Evolutionary conservation across 2,329 filamentous ascomycete genomes (phyloP).

Genomic region (Scedosporium dehoogii): DNA sequence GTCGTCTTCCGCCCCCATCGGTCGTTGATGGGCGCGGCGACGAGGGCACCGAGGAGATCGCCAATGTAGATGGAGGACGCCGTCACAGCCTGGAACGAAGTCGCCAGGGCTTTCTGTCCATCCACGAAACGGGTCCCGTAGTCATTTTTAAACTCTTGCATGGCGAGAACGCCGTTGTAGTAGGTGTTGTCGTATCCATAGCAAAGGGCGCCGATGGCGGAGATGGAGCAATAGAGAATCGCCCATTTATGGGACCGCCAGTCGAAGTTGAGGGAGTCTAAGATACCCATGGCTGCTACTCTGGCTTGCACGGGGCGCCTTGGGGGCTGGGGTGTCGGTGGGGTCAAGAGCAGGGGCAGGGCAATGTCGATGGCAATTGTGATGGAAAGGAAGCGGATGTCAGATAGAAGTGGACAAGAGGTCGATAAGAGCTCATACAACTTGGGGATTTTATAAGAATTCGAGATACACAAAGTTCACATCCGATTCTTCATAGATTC

Average conservation of each 20-base stretch:
- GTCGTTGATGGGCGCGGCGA: conserved; percentile 26
- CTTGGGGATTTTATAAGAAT: no score
- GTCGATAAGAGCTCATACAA: no score
- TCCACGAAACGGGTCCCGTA: conserved; percentile 14
- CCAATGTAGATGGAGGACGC: conserved; percentile 28
- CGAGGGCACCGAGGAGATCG: conserved; percentile 24
- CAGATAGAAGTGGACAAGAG: no score
- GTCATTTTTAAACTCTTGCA: conserved; percentile 18
- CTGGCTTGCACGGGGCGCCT: no score
- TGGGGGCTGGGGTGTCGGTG: no score
- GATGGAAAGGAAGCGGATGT: no score
- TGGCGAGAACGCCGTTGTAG: conserved; percentile 18
- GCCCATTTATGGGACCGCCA: conserved; percentile 12
- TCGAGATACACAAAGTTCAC: no score
- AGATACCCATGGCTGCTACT: background rate
- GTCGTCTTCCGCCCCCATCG: conserved; percentile 22
- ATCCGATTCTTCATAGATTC: no score
- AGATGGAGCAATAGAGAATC: conserved; percentile 20
- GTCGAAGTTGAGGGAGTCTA: background rate
- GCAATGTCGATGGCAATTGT: no score
- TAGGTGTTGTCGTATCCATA: conserved; percentile 16
- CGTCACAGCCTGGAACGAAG: conserved; percentile 21
- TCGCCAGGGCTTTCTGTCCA: conserved; percentile 13
- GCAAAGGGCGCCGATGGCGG: conserved; percentile 11
- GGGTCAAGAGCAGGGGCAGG: no score